A percentile compares a stretch with the other conserved stretches of the same genome.
Evolutionary conservation across 2,329 filamentous ascomycete species (phyloP).

Genomic region (Didymella glomerata): DNA sequence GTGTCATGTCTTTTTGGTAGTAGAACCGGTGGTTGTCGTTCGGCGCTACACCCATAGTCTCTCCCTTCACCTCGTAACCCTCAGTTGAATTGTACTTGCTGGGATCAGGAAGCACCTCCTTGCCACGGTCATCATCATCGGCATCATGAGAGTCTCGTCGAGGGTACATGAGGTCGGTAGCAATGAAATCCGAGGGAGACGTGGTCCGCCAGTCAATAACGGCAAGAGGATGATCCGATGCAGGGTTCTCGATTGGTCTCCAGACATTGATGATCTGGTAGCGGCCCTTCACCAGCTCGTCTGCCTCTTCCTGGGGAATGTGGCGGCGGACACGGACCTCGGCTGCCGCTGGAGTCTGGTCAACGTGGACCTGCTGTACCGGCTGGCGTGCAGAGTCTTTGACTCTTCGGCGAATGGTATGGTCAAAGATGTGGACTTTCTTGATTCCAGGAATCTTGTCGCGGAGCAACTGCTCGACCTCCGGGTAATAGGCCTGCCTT

Average conservation of each 20-base stretch:
- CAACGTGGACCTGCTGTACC: slow-evolving; percentile 75
- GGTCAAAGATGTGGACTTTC: slow-evolving; percentile 75
- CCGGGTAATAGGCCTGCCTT: slow-evolving; percentile 66
- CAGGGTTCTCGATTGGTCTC: slow-evolving; percentile 70
- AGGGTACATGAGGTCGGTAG: slow-evolving; percentile 70
- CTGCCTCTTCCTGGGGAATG: slow-evolving; percentile 63
- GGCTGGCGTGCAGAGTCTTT: slow-evolving; percentile 68
- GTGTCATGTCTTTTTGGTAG: slow-evolving; percentile 73
- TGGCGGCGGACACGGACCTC: slow-evolving; percentile 69
- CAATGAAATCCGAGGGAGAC: slow-evolving; percentile 64
- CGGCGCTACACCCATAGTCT: slow-evolving; percentile 68
- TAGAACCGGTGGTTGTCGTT: slow-evolving; percentile 68
- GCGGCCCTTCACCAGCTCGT: slow-evolving; percentile 64
- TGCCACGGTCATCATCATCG: slow-evolving; percentile 63
- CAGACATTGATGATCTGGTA: slow-evolving; percentile 77
- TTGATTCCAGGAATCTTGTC: slow-evolving; percentile 64
- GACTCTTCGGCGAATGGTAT: slow-evolving; percentile 69
- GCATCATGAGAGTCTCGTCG: slow-evolving; percentile 49
- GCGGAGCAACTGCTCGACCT: slow-evolving; percentile 67
- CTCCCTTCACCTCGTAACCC: slow-evolving; percentile 69
- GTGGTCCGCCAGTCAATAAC: slow-evolving; percentile 72
- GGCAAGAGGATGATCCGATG: slow-evolving; percentile 73
- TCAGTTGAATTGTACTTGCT: slow-evolving; percentile 58
- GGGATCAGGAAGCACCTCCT: slow-evolving; percentile 64
- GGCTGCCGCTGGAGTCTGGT: slow-evolving; percentile 72